These are phyloP conservation scores for Rhizoclosmatium globosum DNA, from an alignment of 192 early-diverging fungal genomes.

Conservation along the genomic window DNA sequence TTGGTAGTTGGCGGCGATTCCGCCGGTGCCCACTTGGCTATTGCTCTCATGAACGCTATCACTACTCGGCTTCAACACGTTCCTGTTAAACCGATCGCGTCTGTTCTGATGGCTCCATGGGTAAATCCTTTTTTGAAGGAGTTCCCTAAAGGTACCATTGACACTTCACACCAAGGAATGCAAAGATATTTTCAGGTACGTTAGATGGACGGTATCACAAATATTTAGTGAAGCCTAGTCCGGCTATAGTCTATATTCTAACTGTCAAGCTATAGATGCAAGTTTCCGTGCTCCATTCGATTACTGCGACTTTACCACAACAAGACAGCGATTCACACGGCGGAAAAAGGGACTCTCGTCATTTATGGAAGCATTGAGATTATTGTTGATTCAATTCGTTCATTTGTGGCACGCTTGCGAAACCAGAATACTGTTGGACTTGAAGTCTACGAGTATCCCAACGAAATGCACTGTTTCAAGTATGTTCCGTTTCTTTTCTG, in stretches of 20 bases:
- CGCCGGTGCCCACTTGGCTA: constrained; percentile 42
- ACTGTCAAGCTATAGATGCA: too few relatives aligned
- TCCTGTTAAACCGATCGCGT: constrained; percentile 8
- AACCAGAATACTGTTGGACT: not conserved
- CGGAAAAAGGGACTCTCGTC: constrained; percentile 33
- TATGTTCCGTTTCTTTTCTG: not conserved
- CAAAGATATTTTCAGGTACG: too few relatives aligned
- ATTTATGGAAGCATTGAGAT: constrained; percentile 38
- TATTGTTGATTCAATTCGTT: constrained; percentile 35
- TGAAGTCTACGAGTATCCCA: not conserved
- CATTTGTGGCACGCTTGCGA: constrained; percentile 2
- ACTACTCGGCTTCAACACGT: not conserved
- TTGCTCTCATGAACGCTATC: constrained; percentile 30
- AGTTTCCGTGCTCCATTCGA: too few relatives aligned
- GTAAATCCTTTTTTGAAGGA: constrained; percentile 28
- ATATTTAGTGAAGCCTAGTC: too few relatives aligned
- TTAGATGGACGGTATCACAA: too few relatives aligned
- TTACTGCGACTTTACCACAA: too few relatives aligned
- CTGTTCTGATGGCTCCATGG: constrained; percentile 38
- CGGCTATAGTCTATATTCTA: too few relatives aligned
- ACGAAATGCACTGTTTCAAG: constrained; percentile 8
- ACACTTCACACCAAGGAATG: too few relatives aligned
- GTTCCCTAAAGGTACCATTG: not conserved
- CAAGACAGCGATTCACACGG: not conserved
- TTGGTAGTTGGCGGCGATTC: constrained; percentile 46